A percentile compares a stretch with the other conserved stretches of the same genome.
Conservation (phyloP, 2,329 filamentous ascomycete genomes). For the Colletotrichum siamense region DNA sequence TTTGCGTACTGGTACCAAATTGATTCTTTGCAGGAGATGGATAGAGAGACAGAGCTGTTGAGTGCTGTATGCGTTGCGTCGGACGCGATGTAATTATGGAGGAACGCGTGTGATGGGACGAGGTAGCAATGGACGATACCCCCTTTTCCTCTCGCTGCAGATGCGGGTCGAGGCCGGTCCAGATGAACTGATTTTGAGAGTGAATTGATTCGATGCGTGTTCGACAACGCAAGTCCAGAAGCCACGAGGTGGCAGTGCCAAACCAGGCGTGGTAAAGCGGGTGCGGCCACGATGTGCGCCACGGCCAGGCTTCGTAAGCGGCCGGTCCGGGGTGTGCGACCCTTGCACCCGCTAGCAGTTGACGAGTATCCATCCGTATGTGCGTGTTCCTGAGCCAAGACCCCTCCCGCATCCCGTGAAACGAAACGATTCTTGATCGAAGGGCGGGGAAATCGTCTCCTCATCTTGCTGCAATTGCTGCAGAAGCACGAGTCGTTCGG, state of each 20-base stretch:
- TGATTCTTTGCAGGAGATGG: background rate
- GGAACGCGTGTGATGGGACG: conserved; percentile 10
- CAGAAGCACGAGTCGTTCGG: background rate
- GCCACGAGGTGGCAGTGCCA: background rate
- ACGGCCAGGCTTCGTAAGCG: background rate
- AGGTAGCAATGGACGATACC: conserved; percentile 26
- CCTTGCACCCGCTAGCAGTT: background rate
- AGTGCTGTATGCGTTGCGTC: background rate
- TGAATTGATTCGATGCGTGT: background rate
- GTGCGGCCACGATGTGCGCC: background rate
- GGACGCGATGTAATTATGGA: conserved; percentile 16
- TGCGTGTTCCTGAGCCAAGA: background rate
- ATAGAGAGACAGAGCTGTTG: background rate
- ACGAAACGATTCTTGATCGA: background rate
- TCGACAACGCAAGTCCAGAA: background rate
- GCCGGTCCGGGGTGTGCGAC: background rate
- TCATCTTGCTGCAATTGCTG: background rate
- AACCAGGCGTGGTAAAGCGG: background rate
- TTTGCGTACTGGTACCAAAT: conserved; percentile 13
- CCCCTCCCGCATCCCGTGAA: conserved; percentile 15
- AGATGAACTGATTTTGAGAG: background rate
- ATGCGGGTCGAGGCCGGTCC: background rate
- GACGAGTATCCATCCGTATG: background rate
- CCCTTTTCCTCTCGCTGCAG: conserved; percentile 15
- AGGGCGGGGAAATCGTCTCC: background rate